Base-by-base conservation (phyloP, 768 basidiomycete genomes). In the Podaxis sp. region DNA sequence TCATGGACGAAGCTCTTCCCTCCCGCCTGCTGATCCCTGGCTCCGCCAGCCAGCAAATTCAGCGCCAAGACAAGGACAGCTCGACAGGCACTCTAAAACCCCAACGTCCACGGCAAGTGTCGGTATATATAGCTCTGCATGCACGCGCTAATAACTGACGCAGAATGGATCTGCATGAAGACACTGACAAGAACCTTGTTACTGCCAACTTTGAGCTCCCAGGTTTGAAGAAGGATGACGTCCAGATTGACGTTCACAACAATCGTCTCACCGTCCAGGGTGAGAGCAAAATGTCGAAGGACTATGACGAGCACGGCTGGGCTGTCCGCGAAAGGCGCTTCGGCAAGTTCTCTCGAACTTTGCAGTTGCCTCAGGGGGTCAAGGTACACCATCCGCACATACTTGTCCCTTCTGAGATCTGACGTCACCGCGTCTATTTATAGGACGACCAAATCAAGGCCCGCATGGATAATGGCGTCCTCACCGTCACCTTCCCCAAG, bases 131-230 rank as follows among this genome's bases (percentile, higher is more conserved):
- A 12, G 4, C 11, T 13, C 40, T 15, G 17, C 12, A 13, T 12
- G 12, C 40, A 17, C 40, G 2, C 10, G 2, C 36, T 37, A 7
- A 51, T 17, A 2, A 10, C 6, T 3, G 22, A 13, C 20, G 26
- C 6, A 58, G 58, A 33, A 59, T 59, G 58, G 58, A 59, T 28
- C 36, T 52, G 2, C 37, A 59, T 36, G 58, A 59, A 24, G 55
- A 57, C 33, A 7, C 28, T 2, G 22, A 38, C 15, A 63, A 57
- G 4, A 78, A 80, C 64, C 60, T 66, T 17, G 78, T 84, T 30
- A 82, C 80, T 2, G 84, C 82, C 11, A 78, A 78, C 4, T 83
- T 87, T 60, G 87, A 86, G 66, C 71, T 84, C 1, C 84, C 86
- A 3, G 84, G 85, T 7, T 68, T 85, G 58, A 80, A 76, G 57